These are phyloP conservation scores for Lactarius quietus DNA, from an alignment of 768 basidiomycete genomes.

Conservation along the genomic window DNA sequence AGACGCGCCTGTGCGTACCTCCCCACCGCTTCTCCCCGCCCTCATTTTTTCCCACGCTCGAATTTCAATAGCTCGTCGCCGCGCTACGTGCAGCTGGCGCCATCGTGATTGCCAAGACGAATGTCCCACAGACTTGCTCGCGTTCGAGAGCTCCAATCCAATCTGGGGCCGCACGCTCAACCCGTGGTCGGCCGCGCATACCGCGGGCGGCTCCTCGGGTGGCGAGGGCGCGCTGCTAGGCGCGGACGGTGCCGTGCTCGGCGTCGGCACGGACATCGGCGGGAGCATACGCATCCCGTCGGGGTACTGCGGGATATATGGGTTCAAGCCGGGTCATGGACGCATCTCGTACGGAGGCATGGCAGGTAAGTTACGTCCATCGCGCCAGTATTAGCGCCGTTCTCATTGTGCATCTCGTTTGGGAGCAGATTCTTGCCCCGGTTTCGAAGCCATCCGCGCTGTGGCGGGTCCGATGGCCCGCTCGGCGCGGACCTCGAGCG, in stretches of 20 bases:
- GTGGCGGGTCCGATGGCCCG: slow-evolving; percentile 65
- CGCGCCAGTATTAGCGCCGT: neutral
- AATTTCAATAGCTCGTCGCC: slow-evolving; percentile 46
- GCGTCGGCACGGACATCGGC: slow-evolving; percentile 79
- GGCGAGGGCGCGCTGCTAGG: slow-evolving; percentile 71
- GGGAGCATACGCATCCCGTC: slow-evolving; percentile 82
- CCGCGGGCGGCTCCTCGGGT: slow-evolving; percentile 23
- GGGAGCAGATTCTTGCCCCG: slow-evolving; percentile 49
- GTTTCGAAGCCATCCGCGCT: slow-evolving; percentile 62
- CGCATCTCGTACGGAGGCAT: slow-evolving; percentile 52
- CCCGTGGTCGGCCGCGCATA: slow-evolving; percentile 48
- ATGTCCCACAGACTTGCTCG: slow-evolving; percentile 89
- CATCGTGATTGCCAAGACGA: slow-evolving; percentile 84
- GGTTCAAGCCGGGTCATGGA: slow-evolving; percentile 64
- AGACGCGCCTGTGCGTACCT: slow-evolving; percentile 58
- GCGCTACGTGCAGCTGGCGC: slow-evolving; percentile 69
- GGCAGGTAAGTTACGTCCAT: slow-evolving; percentile 38
- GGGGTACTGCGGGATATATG: slow-evolving; percentile 73
- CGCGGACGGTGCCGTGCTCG: slow-evolving; percentile 75
- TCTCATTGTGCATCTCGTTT: neutral
- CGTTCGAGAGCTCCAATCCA: slow-evolving; percentile 80
- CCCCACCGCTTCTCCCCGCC: neutral
- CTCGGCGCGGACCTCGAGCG: slow-evolving; percentile 69
- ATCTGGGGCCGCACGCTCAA: slow-evolving; percentile 73
- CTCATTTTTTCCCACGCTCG: neutral